phyloP scores from a whole-genome alignment of 768 basidiomycete species.

The Suillus ampliporus region DNA sequence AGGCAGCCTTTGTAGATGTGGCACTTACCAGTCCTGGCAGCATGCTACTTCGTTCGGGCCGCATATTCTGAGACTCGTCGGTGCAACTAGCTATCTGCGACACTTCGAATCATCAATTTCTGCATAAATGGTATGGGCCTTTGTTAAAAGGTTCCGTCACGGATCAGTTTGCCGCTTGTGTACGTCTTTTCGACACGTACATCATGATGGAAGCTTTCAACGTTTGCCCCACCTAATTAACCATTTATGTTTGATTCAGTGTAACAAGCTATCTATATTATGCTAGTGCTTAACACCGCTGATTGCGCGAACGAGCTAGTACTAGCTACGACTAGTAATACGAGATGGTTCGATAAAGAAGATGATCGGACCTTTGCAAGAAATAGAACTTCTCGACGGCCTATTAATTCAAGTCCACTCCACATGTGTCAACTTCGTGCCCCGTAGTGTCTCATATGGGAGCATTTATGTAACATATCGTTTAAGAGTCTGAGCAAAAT shows the following conservation, averaged over 20 bases:
- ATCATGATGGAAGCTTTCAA: neutral
- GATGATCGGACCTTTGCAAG: neutral
- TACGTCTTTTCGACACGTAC: neutral
- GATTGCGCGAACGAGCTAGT: neutral
- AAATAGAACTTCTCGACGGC: neutral
- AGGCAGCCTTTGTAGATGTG: neutral
- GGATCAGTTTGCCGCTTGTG: neutral
- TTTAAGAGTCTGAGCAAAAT: neutral
- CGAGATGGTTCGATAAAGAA: neutral
- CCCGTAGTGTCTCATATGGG: too few relatives aligned
- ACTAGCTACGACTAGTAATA: neutral
- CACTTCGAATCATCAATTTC: neutral
- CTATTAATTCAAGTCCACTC: too few relatives aligned
- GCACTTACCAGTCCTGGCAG: neutral
- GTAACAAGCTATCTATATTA: neutral
- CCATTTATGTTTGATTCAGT: neutral
- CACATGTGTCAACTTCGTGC: too few relatives aligned
- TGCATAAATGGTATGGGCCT: neutral
- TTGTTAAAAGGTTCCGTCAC: neutral
- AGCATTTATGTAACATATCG: neutral
- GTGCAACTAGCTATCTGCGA: neutral
- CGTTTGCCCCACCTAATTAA: neutral
- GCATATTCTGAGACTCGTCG: neutral
- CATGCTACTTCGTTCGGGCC: neutral
- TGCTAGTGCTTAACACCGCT: neutral